Conservation (phyloP, 805 yeast genomes). For the Isabelozyma pseudorhagii region DNA sequence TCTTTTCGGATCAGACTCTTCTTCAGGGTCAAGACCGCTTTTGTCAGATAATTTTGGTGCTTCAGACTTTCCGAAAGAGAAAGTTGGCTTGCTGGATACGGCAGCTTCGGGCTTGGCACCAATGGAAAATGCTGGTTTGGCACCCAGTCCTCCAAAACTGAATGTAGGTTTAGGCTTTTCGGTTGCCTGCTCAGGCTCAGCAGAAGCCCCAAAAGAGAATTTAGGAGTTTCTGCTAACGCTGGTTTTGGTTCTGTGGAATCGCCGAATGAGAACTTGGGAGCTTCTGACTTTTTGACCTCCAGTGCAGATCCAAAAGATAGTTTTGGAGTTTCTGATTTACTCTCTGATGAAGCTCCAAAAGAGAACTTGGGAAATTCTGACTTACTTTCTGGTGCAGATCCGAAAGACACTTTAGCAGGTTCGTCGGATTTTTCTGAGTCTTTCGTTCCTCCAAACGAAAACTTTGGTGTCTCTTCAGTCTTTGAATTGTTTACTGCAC, state of each 20-base stretch:
- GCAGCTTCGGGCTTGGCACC: not conserved
- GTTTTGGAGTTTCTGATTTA: not conserved
- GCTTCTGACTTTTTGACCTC: constrained; percentile 1
- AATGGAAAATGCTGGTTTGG: constrained; percentile 1
- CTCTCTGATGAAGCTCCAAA: constrained; percentile 3
- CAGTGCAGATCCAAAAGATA: constrained; percentile 7
- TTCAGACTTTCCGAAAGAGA: constrained; percentile 7
- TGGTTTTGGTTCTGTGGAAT: not conserved
- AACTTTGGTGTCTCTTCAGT: not conserved
- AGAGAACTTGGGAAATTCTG: constrained; percentile 5
- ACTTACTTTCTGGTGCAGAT: not conserved
- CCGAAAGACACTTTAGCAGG: constrained; percentile 8
- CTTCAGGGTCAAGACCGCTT: not conserved
- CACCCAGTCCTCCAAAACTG: constrained; percentile 5
- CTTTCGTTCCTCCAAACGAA: not conserved
- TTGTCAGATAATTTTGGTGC: not conserved
- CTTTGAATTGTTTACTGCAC: constrained; percentile 1
- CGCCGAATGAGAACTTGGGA: not conserved
- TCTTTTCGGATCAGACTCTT: not conserved
- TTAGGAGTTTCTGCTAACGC: constrained; percentile 8
- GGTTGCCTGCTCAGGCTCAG: not conserved
- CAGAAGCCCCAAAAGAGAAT: constrained; percentile 11
- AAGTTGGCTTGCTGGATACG: not conserved
- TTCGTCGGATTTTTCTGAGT: not conserved
- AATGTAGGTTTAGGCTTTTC: constrained; percentile 3